Conservation (phyloP, 495 filamentous ascomycete genomes). For the Aspergillus nidulans region DNA sequence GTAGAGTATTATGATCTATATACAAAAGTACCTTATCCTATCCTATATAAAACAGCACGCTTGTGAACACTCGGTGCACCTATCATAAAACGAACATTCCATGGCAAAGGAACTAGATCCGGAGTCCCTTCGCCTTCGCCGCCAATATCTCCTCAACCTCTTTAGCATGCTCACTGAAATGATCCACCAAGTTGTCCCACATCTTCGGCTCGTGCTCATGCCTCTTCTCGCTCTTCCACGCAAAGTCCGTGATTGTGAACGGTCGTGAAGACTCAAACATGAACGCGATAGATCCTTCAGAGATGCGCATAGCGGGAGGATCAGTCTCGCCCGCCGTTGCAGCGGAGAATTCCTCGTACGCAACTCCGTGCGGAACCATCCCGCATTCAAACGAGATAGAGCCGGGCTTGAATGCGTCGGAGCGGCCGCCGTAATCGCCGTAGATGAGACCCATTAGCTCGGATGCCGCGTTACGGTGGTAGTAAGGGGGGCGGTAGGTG, state of each 20-base stretch:
- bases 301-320: constrained; percentile 45
- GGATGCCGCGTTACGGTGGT: constrained; percentile 47
- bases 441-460: constrained; percentile 53
- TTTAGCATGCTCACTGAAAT: constrained; percentile 39
- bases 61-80: too few relatives aligned
- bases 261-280: constrained; percentile 58
- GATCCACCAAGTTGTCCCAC: constrained; percentile 52
- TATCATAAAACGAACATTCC: too few relatives aligned
- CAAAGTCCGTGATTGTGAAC: constrained; percentile 50
- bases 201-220: constrained; percentile 55
- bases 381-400: constrained; percentile 56
- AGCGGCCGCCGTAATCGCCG: constrained; percentile 50
- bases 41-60: too few relatives aligned
- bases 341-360: constrained; percentile 61
- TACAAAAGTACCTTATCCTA: too few relatives aligned
- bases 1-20: too few relatives aligned
- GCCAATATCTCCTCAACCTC: constrained; percentile 43
- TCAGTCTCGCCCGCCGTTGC: constrained; percentile 36
- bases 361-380: constrained; percentile 55
- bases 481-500: constrained; percentile 48
- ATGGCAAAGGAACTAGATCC: neutral
- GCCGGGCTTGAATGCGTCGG: constrained; percentile 55
- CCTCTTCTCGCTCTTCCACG: constrained; percentile 49
- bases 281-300: constrained; percentile 45
- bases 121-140: constrained; percentile 1